Evolutionary conservation across 331 rosid species (phyloP), one percentile per base, ranked within the genome.

Genomic region (Ulmus americana): DNA sequence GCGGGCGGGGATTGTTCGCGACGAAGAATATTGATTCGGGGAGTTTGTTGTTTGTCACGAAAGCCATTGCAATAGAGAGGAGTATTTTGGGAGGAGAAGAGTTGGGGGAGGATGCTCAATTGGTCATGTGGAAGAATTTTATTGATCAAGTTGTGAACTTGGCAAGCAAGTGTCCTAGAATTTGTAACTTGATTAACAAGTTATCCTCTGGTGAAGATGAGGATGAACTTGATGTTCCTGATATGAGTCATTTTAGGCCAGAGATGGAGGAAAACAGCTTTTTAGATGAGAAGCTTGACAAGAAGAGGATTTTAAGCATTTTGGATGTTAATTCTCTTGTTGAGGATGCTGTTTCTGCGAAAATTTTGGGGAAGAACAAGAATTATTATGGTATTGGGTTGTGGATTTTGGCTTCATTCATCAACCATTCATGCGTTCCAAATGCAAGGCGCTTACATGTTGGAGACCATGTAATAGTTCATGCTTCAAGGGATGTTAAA

Each of bases 111-210:
- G 91, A 92, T 52, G 86, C 86, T 1, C 95, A 89, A 16, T 78
- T 87, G 63, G 87, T 80, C 7, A 82, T 92, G 95, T 92, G 98
- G 98, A 92, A 80, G 90, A 85, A 77, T 53, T 89, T 89, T 71
- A 69, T 85, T 16, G 83, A 82, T 41, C 71, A 77, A 53, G 91
- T 92, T 63, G 7, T 64, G 6, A 85, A 79, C 10, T 73, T 78
- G 1, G 71, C 50, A 0, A 47, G 75, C 0, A 89, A 83, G 70
- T 80, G 91, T 55, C 45, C 18, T 3, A 79, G 61, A 68, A 86
- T 83, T 3, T 59, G 73, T 49, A 52, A 50, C 67, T 67, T 92
- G 85, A 59, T 92, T 35, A 61, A 75, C 46, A 65, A 46, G 28
- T 77, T 86, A 73, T 89, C 95, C 0, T 72, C 18, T 42, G 97